These are phyloP conservation scores for Dactylonectria macrodidyma DNA, from an alignment of 2,329 filamentous ascomycete genomes.

Conservation along the genomic window DNA sequence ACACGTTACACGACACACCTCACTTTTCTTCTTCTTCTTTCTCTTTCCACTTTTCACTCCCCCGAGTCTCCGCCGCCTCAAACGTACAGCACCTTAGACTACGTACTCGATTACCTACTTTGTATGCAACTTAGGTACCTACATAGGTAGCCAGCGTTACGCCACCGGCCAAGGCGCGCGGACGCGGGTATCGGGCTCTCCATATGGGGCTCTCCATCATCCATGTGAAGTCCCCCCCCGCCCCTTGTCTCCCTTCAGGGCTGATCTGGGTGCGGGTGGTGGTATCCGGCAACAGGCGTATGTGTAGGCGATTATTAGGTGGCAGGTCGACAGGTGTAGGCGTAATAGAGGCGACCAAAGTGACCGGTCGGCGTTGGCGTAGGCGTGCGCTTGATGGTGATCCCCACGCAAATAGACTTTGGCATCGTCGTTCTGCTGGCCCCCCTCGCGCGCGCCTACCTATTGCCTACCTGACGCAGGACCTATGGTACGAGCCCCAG, in stretches of 20 bases:
- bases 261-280: neutral
- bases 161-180: conserved; percentile 18
- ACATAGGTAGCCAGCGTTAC: neutral
- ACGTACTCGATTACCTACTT: too few relatives aligned
- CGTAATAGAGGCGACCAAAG: neutral
- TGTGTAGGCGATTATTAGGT: neutral
- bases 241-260: too few relatives aligned
- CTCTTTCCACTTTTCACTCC: neutral
- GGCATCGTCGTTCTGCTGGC: conserved; percentile 40
- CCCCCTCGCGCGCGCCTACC: conserved; percentile 28
- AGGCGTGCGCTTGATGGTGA: conserved; percentile 40
- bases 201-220: neutral
- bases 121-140: neutral
- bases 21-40: too few relatives aligned
- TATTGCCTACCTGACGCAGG: neutral
- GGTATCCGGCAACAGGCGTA: neutral
- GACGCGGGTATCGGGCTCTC: neutral
- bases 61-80: neutral
- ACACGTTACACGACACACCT: too few relatives aligned
- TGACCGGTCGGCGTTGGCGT: conserved; percentile 5
- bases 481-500: conserved; percentile 31
- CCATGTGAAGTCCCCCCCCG: neutral
- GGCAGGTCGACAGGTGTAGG: conserved; percentile 24
- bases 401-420: conserved; percentile 48
- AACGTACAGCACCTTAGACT: neutral